Percentiles rank a stretch among this genome's conserved stretches.
phyloP scores from a whole-genome alignment of 257 asterid genomes.

The Solanum megistacrolobum region DNA sequence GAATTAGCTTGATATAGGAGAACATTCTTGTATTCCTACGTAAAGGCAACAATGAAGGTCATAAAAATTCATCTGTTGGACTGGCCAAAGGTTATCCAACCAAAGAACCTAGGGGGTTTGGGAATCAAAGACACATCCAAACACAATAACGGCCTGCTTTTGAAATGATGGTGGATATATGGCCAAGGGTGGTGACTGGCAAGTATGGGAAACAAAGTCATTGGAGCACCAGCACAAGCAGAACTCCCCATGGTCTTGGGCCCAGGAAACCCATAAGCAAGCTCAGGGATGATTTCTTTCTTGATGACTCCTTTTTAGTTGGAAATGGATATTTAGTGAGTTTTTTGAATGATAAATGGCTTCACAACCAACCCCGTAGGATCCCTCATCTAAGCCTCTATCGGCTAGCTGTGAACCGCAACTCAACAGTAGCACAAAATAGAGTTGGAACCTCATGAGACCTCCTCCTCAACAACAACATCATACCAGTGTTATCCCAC shows the following conservation, averaged over 20 bases:
- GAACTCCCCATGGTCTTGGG: background rate
- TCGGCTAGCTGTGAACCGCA: background rate
- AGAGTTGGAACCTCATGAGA: background rate
- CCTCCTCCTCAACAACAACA: background rate
- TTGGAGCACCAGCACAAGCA: background rate
- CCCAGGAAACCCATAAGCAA: background rate
- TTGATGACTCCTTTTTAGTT: background rate
- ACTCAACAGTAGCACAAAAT: background rate
- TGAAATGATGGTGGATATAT: background rate
- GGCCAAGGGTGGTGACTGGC: background rate
- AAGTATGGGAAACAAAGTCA: background rate
- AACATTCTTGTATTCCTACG: background rate
- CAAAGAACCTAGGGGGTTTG: background rate
- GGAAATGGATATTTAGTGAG: background rate
- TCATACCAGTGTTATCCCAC: background rate
- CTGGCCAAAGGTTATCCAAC: background rate
- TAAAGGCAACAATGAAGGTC: background rate
- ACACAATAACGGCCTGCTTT: background rate
- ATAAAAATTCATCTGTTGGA: background rate
- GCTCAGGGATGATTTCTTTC: background rate
- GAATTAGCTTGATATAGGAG: background rate
- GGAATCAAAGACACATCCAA: background rate
- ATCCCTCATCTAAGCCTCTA: background rate
- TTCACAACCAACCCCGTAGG: background rate
- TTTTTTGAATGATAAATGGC: background rate